These are phyloP conservation scores for Physcomitrellopsis africana DNA, from an alignment of 225 moss, liverwort and hornwort genomes.

Conservation along the genomic window DNA sequence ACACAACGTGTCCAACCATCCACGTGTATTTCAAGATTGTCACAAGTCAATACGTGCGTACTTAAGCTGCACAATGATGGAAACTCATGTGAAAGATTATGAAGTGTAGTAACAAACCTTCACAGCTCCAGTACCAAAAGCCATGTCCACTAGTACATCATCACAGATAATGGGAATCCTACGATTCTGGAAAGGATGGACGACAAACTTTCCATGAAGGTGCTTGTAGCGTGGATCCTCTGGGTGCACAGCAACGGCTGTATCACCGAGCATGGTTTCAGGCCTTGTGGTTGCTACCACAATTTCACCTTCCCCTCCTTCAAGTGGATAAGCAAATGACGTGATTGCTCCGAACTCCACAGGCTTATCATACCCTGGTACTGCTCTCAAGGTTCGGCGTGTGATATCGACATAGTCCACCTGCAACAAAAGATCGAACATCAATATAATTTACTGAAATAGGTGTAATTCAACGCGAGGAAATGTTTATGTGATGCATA, in stretches of 20 bases:
- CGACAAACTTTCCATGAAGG: conserved; percentile 86
- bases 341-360: conserved; percentile 92
- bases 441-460: background rate
- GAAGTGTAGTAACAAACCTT: conserved; percentile 55
- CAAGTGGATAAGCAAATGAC: conserved; percentile 93
- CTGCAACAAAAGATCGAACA: conserved; percentile 40
- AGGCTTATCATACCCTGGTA: conserved; percentile 79
- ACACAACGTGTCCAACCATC: background rate
- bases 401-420: conserved; percentile 82
- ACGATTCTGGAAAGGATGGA: conserved; percentile 86
- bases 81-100: conserved; percentile 10
- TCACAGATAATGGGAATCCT: conserved; percentile 85
- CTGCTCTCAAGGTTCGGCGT: conserved; percentile 66
- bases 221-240: conserved; percentile 80
- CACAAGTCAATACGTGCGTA: background rate
- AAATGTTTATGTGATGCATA: too few relatives aligned
- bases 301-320: conserved; percentile 77
- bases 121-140: conserved; percentile 94
- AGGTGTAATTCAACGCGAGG: background rate
- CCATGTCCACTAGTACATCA: conserved; percentile 78
- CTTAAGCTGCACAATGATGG: background rate
- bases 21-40: background rate
- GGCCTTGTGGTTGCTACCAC: conserved; percentile 94
- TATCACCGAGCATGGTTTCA: conserved; percentile 99
- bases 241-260: conserved; percentile 93